Conservation (phyloP, 176 grass and related monocot species). For the Panicum miliaceum region DNA sequence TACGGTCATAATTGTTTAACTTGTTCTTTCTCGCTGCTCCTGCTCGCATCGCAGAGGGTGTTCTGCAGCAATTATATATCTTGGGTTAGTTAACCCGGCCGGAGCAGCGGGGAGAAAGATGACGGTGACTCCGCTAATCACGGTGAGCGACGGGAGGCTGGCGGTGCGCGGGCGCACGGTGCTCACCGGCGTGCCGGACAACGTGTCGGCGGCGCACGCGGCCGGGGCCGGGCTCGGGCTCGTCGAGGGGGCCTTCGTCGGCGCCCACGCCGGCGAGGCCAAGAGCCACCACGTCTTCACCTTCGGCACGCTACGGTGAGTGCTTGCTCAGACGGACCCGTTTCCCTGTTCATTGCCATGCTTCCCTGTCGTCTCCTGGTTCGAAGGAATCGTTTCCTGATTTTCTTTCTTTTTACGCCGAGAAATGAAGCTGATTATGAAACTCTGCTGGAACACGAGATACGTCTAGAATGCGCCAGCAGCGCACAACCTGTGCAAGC, state of each 20-base stretch:
- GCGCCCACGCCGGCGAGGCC: constrained; percentile 52
- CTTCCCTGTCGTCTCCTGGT: too few species aligned
- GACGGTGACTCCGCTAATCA: constrained; percentile 70
- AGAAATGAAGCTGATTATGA: too few species aligned
- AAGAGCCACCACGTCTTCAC: constrained; percentile 82
- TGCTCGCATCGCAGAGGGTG: neutral
- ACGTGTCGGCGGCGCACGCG: constrained; percentile 51
- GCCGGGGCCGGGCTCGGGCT: constrained; percentile 56
- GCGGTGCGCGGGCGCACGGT: constrained; percentile 69
- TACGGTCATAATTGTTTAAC: too few species aligned
- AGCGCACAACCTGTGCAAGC: too few species aligned
- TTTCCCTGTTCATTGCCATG: too few species aligned
- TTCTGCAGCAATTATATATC: neutral
- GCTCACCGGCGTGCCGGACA: constrained; percentile 71
- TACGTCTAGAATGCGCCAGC: too few species aligned
- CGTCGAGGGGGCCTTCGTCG: constrained; percentile 71
- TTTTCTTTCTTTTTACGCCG: too few species aligned
- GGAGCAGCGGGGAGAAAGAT: constrained; percentile 38
- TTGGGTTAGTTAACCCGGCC: neutral
- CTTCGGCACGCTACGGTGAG: constrained; percentile 71
- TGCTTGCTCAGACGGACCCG: too few species aligned
- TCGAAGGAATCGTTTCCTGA: too few species aligned
- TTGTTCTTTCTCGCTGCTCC: neutral
- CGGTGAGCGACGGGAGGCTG: constrained; percentile 62
- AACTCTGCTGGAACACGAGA: too few species aligned